phyloP scores from a whole-genome alignment of 176 grass and related monocot species.

The maize (Zea mays) region DNA sequence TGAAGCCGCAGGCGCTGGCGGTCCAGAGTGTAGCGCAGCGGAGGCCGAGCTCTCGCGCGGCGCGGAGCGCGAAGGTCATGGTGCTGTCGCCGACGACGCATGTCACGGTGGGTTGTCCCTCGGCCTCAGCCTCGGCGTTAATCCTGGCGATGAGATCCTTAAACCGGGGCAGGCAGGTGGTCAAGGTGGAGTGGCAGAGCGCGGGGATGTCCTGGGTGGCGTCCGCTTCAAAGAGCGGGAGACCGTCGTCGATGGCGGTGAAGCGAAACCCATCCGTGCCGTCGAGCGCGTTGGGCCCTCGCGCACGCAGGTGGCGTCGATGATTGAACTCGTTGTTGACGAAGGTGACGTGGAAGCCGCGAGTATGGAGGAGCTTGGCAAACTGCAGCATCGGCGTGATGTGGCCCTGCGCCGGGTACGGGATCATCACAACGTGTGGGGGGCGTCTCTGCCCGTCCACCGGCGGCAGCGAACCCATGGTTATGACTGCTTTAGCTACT shows the following conservation, averaged over 20 bases:
- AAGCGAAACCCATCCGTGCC: conserved; percentile 33
- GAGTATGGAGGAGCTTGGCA: background rate
- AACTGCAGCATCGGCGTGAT: background rate
- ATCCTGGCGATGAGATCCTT: conserved; percentile 29
- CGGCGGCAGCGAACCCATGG: conserved; percentile 32
- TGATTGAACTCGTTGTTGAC: background rate
- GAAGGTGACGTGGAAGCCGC: background rate
- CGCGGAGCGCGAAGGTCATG: conserved; percentile 40
- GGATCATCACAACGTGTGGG: conserved; percentile 1
- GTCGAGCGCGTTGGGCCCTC: background rate
- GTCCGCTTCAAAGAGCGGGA: conserved; percentile 49
- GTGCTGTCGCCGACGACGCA: conserved; percentile 11
- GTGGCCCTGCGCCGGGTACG: background rate
- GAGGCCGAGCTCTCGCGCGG: conserved; percentile 42
- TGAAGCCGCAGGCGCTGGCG: conserved; percentile 32
- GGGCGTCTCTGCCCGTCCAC: background rate
- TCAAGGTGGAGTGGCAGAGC: conserved; percentile 53
- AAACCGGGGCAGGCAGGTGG: conserved; percentile 43
- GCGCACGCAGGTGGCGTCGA: background rate
- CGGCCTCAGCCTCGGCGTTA: conserved; percentile 2
- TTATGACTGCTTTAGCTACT: no score
- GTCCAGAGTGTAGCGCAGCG: conserved; percentile 47
- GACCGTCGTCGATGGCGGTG: conserved; percentile 38
- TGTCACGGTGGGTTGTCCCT: conserved; percentile 18
- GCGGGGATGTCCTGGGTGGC: conserved; percentile 53